A percentile compares a stretch with the other conserved stretches of the same genome.
Evolutionary conservation across 2,329 filamentous ascomycete species (phyloP).

Genomic region (Aureobasidium namibiae): DNA sequence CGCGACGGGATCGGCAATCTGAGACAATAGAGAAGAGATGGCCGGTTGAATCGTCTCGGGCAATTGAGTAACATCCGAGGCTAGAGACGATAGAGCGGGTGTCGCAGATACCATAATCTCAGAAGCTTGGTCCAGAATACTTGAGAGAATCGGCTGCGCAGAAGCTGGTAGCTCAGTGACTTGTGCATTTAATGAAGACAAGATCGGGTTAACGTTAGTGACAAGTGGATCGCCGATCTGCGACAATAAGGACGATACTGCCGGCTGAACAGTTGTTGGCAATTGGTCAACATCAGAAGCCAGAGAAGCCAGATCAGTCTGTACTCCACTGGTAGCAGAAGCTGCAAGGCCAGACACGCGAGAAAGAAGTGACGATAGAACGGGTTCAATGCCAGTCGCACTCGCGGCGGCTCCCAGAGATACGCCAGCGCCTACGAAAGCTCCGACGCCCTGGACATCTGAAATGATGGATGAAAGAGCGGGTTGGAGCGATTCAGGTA

Average conservation of each 20-base stretch:
- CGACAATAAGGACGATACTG: not conserved
- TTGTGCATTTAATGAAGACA: not conserved
- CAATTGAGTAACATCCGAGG: not conserved
- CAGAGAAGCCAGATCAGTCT: not conserved
- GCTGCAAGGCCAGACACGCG: not conserved
- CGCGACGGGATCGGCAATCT: not conserved
- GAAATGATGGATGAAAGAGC: not conserved
- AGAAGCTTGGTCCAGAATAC: not conserved
- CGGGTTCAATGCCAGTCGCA: not conserved
- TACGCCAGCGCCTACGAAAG: not conserved
- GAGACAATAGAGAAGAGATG: not conserved
- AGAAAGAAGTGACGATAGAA: not conserved
- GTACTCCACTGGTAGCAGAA: not conserved
- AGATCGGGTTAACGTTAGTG: not conserved
- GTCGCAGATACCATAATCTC: not conserved
- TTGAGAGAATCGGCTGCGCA: not conserved
- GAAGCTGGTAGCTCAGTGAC: not conserved
- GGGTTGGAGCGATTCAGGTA: not conserved
- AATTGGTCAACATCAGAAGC: not conserved
- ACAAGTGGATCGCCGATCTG: not conserved
- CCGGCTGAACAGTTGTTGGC: not conserved
- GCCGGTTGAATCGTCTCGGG: not conserved
- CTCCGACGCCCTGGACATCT: not conserved
- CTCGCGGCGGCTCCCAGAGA: not conserved
- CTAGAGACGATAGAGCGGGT: not conserved